Evolutionary conservation across 345 rosid species (phyloP), one percentile per base, ranked within the genome.

Genomic region (Euphorbia pulcherrima): DNA sequence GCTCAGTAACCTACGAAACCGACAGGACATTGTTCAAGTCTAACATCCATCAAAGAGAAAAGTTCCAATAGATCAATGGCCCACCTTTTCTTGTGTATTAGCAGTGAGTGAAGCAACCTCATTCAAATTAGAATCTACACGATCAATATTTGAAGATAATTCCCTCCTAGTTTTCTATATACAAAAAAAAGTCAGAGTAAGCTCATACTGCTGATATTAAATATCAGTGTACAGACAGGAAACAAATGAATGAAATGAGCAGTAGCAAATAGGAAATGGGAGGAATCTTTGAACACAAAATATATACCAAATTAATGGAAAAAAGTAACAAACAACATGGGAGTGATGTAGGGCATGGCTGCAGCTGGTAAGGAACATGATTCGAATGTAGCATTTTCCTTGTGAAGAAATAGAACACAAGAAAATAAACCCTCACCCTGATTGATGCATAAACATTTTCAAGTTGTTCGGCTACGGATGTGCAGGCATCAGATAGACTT

Each of bases 401-500:
- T 35, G 12, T 37, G 18, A 24, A n/a, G 35, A 27, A 51, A 40
- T 13, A 28, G 4, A 28, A 68, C 21, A 9, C 1, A 28, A 2
- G n/a, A 54, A 66, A 52, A 51, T 23, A 68, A 57, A 67, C 72
- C 69, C 80, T 78, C 79, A 71, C 99, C 85, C 85, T 72, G 72
- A 91, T 83, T 4, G 92, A 89, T 26, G 85, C 68, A 73, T 89
- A 85, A 69, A 91, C 90, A 59, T 71, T 83, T 64, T 89, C 96
- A 64, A 94, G 92, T 68, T 87, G 90, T 68, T 80, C 85, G 74
- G 87, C 92, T 60, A 94, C 77, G 65, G 83, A 73, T 67, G 80
- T 77, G 71, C 96, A 82, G 67, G 99, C 96, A 71, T 91, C 99
- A 72, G 90, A 83, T 72, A 94, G 81, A 73, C 93, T 77, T 55